Evolutionary conservation across 2,329 filamentous ascomycete genomes (phyloP).

Genomic region (Cladophialophora psammophila): DNA sequence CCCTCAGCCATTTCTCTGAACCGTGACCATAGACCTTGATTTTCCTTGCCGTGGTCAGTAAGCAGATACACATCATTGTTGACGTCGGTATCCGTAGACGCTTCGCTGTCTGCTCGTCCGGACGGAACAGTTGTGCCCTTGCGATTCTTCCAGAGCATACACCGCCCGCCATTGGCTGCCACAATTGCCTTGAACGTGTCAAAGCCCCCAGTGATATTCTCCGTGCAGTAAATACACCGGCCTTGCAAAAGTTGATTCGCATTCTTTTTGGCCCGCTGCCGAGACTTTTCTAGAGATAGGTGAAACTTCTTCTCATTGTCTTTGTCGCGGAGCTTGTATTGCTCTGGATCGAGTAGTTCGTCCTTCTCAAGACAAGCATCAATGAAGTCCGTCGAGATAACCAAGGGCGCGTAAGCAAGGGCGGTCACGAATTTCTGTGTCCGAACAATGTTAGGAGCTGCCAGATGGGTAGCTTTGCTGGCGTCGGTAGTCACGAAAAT

Average conservation of each 20-base stretch:
- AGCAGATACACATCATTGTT: conserved; percentile 82
- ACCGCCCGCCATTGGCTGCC: conserved; percentile 85
- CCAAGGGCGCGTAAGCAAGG: conserved; percentile 77
- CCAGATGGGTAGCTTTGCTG: conserved; percentile 80
- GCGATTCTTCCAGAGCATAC: conserved; percentile 77
- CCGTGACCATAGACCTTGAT: conserved; percentile 77
- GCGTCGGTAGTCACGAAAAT: conserved; percentile 81
- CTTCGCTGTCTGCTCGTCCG: conserved; percentile 49
- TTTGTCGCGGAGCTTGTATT: conserved; percentile 74
- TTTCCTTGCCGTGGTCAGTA: conserved; percentile 70
- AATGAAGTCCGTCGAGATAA: conserved; percentile 81
- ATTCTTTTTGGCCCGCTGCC: conserved; percentile 76
- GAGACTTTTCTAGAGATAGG: conserved; percentile 72
- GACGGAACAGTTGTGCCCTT: conserved; percentile 73
- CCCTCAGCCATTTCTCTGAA: conserved; percentile 81
- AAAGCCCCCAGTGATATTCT: conserved; percentile 78
- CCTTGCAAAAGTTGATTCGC: conserved; percentile 76
- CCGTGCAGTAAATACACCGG: conserved; percentile 83
- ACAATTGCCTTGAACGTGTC: conserved; percentile 88
- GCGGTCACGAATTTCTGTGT: conserved; percentile 94
- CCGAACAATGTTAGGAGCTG: conserved; percentile 83
- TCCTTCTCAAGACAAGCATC: conserved; percentile 76
- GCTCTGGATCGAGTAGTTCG: conserved; percentile 67
- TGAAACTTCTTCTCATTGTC: conserved; percentile 75
- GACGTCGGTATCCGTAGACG: conserved; percentile 59